A percentile compares a stretch with the other conserved stretches of the same genome.
These are phyloP conservation scores for Pulveroboletus sp. DNA, from an alignment of 768 basidiomycete species.

Conservation along the genomic window DNA sequence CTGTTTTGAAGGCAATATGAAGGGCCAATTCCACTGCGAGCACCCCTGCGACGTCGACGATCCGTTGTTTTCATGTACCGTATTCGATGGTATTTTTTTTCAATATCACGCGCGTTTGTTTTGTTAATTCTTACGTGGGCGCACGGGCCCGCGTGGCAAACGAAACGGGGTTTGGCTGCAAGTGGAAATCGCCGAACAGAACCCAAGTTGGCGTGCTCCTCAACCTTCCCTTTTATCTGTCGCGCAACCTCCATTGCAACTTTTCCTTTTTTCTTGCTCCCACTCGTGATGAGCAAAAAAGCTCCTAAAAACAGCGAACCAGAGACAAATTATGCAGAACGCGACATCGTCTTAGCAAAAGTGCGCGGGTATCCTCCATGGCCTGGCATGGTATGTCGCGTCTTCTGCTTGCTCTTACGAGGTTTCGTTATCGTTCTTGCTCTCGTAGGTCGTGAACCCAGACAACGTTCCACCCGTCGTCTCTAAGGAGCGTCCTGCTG, in stretches of 20 bases:
- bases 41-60: conserved; percentile 19
- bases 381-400: conserved; percentile 83
- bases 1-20: conserved; percentile 12
- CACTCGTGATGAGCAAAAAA: conserved; percentile 49
- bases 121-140: conserved; percentile 36
- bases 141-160: conserved; percentile 39
- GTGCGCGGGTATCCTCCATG: conserved; percentile 92
- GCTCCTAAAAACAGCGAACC: conserved; percentile 36
- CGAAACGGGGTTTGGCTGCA: conserved; percentile 35
- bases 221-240: conserved; percentile 38
- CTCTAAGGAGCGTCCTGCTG: conserved; percentile 61
- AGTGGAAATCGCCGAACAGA: conserved; percentile 38
- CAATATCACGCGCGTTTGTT: conserved; percentile 27
- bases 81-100: conserved; percentile 30
- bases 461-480: conserved; percentile 59
- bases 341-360: conserved; percentile 89
- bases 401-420: conserved; percentile 14
- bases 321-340: conserved; percentile 52
- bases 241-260: conserved; percentile 25
- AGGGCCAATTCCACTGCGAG: conserved; percentile 14
- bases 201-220: conserved; percentile 37
- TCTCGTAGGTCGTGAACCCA: conserved; percentile 72
- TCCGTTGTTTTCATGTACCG: conserved; percentile 24
- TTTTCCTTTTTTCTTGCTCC: conserved; percentile 11
- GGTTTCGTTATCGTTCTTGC: conserved; percentile 7